Evolutionary conservation across 805 yeast species (phyloP), one percentile per base, ranked within the genome.

Genomic region (Lachancea waltii): DNA sequence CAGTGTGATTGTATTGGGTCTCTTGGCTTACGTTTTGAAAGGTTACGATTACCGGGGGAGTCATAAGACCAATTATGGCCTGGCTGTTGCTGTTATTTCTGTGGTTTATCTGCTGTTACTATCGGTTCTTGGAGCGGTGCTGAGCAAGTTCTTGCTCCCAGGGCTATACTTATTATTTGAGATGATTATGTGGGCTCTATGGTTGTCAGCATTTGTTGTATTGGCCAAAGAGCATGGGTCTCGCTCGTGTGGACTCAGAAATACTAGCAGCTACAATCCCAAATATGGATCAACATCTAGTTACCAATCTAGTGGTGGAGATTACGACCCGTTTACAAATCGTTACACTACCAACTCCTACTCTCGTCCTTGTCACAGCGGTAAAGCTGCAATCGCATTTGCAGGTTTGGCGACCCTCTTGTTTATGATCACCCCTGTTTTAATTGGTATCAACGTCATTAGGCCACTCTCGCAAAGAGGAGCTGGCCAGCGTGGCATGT

Each of bases 171-270:
- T 63, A 27, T 31, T 51, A 10, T 32, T 59, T 20, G 41, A 37
- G 28, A 6, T 32, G 21, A 27, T 27, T 10, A n/a, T 37, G 27
- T 32, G 23, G 23, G 18, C 32, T 6, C 35, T 64, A 15, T 62
- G 65, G 65, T 38, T 64, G n/a, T 45, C 56, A 33, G 55, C 60
- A 1, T 64, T 63, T 34, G 52, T 64, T 34, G 64, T 64, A 16
- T 46, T 52, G 10, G 64, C 65, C 5, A 41, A 58, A 8, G 45
- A 49, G 3, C 53, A 54, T 36, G 59, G 65, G 27, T 49, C 53
- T 10, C 49, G 44, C 15, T 43, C 57, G 10, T 64, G 68, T 43
- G 35, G 42, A 2, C 41, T 42, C 15, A 45, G 24, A 9, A 18
- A 40, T 11, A 43, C 51, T 7, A 30, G 45, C 9, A 35, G 30